Conservation (phyloP, 2,329 filamentous ascomycete species). For the Pyrenophora tritici-repentis region DNA sequence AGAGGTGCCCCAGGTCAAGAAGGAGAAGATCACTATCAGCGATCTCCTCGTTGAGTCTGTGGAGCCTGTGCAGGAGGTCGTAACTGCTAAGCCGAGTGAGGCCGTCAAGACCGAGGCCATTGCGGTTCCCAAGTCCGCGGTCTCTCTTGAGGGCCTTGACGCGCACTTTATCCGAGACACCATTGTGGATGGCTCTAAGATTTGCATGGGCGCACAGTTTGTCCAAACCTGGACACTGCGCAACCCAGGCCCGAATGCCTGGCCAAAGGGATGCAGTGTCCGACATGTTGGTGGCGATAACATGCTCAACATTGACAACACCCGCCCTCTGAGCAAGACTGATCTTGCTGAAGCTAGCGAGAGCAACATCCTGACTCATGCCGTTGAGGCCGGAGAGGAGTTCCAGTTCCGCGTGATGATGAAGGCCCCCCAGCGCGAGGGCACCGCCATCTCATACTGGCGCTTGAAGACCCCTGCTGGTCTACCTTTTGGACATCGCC, state of each 20-base stretch:
- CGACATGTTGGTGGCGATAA: slow-evolving; percentile 93
- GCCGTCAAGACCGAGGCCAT: slow-evolving; percentile 21
- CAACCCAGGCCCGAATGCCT: slow-evolving; percentile 77
- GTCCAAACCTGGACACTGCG: slow-evolving; percentile 89
- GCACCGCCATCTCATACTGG: slow-evolving; percentile 94
- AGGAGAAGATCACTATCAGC: slow-evolving; percentile 50
- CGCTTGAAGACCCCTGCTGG: slow-evolving; percentile 83
- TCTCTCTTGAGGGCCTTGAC: slow-evolving; percentile 53
- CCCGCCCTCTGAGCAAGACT: slow-evolving; percentile 75
- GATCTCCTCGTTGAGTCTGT: slow-evolving; percentile 44
- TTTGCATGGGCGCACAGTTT: slow-evolving; percentile 75
- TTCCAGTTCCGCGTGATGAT: slow-evolving; percentile 82
- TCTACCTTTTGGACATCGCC: slow-evolving; percentile 83
- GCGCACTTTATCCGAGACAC: slow-evolving; percentile 78
- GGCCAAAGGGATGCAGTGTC: slow-evolving; percentile 89
- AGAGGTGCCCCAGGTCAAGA: slow-evolving; percentile 49
- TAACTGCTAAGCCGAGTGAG: slow-evolving; percentile 14
- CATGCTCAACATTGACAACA: slow-evolving; percentile 89
- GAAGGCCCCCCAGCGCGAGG: slow-evolving; percentile 75
- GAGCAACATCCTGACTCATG: slow-evolving; percentile 74
- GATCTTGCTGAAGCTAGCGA: slow-evolving; percentile 80
- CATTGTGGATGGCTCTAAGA: slow-evolving; percentile 74
- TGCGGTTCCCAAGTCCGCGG: slow-evolving; percentile 9
- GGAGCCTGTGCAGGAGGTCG: slow-evolving; percentile 41
- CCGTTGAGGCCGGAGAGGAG: slow-evolving; percentile 74